Evolutionary conservation across 768 basidiomycete species (phyloP).

Genomic region (Lentinula boryana): DNA sequence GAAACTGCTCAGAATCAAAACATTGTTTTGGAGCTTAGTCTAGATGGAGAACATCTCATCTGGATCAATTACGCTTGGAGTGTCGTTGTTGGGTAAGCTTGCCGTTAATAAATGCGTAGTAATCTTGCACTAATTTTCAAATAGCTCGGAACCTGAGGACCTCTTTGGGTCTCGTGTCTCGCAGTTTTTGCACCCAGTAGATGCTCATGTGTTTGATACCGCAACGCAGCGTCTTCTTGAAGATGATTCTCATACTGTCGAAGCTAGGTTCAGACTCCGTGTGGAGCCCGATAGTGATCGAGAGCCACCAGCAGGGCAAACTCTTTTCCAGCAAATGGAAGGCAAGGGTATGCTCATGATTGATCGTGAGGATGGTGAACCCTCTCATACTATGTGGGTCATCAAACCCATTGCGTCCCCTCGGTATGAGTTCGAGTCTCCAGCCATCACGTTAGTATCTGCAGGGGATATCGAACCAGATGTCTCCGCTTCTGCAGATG

Average conservation of each 20-base stretch:
- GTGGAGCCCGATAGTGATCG: constrained; percentile 57
- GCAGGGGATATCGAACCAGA: constrained; percentile 35
- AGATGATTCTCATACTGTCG: constrained; percentile 92
- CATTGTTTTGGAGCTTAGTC: constrained; percentile 88
- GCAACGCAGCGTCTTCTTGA: constrained; percentile 81
- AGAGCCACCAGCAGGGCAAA: constrained; percentile 44
- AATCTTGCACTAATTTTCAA: constrained; percentile 10
- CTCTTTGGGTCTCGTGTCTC: constrained; percentile 79
- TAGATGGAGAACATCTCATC: constrained; percentile 91
- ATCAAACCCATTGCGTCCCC: constrained; percentile 76
- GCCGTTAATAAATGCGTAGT: constrained; percentile 1
- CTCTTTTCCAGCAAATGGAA: constrained; percentile 83
- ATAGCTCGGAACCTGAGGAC: constrained; percentile 77
- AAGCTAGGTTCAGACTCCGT: constrained; percentile 83
- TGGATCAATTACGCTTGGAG: constrained; percentile 97
- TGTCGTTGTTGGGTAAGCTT: constrained; percentile 79
- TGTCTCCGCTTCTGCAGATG: constrained; percentile 34
- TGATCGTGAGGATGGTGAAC: constrained; percentile 80
- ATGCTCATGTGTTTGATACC: constrained; percentile 79
- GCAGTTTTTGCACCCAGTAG: constrained; percentile 68
- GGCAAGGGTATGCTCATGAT: constrained; percentile 99
- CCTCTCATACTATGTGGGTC: constrained; percentile 98
- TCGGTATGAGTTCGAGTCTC: constrained; percentile 61
- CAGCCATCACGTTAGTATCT: constrained; percentile 50
- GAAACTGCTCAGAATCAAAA: constrained; percentile 96